These are phyloP conservation scores for Heliocybe sulcata DNA, from an alignment of 1,284 basidiomycete genomes.

Conservation along the genomic window DNA sequence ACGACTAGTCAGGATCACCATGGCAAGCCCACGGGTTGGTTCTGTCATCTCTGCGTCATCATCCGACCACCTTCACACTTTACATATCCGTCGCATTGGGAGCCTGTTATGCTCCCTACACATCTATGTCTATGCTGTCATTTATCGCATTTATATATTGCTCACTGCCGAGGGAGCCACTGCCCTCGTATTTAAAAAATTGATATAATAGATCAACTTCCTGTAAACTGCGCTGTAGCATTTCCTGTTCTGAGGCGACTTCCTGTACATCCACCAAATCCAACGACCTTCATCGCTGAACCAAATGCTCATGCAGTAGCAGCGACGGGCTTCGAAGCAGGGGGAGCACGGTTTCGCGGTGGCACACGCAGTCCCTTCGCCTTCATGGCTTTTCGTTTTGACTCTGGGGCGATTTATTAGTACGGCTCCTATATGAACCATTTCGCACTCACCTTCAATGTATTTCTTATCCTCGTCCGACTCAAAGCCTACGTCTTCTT, in stretches of 20 bases:
- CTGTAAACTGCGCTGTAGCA: neutral
- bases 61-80: neutral
- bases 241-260: too few relatives aligned
- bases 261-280: neutral
- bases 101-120: neutral
- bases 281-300: neutral
- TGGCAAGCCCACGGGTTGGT: neutral
- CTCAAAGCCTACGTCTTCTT: conserved; percentile 42
- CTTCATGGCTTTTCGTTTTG: conserved; percentile 66
- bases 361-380: conserved; percentile 65
- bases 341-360: conserved; percentile 28
- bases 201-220: neutral
- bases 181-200: neutral
- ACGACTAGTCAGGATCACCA: neutral
- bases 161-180: neutral
- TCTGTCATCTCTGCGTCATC: neutral
- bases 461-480: conserved; percentile 64
- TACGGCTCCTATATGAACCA: conserved; percentile 10
- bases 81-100: neutral
- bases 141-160: neutral
- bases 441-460: conserved; percentile 51
- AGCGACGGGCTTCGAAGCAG: conserved; percentile 13
- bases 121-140: conserved; percentile 1
- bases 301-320: conserved; percentile 13
- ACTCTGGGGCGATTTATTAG: conserved; percentile 34